Evolutionary conservation across 345 rosid genomes (phyloP), one percentile per base, ranked within the genome.

Genomic region (Angophora floribunda): DNA sequence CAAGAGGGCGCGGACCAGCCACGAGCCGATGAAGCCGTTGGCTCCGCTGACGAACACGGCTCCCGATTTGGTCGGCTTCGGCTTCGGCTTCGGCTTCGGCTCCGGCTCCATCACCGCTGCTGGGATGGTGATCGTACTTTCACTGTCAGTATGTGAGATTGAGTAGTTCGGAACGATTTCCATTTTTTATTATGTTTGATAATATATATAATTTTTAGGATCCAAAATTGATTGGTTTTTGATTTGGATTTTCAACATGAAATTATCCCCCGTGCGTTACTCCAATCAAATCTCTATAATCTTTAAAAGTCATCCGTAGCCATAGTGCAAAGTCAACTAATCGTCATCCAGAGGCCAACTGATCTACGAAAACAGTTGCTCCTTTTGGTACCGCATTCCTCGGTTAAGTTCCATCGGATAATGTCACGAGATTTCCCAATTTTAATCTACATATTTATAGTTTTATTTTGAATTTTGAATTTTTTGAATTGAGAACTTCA

Each of bases 21-120:
- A 96, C 6, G 97, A 93, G 85, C 99, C 98, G 53, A 97, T 94
- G 94, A 95, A 95, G 44, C 98, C 98, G 63, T 95, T 97, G 50
- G 96, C 99, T 86, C 98, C 99, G 14, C 96, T 96, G 22, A 97
- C 99, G 87, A 95, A 91, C 41, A 97, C 98, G 26, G 96, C 86
- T 57, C 94, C 91, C n/a, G 44, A 85, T n/a, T 59, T 84, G 79
- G 36, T 24, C 44, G 14, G 19, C 51, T 59, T 4, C 36, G 51
- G 30, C 70, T 28, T 7, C 36, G 67, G 19, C 63, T 19, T 6
- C 49, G 49, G 49, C 49, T 47, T 1, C 49, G 5, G 49, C 49
- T 47, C 7, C 49, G 24, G 12, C 61, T 55, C 82, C 79, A 67
- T 85, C 47, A 26, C 49, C 87, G 6, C 53, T 0, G 86, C 52